phyloP scores from a whole-genome alignment of 768 basidiomycete genomes.

The Cystofilobasidium macerans region DNA sequence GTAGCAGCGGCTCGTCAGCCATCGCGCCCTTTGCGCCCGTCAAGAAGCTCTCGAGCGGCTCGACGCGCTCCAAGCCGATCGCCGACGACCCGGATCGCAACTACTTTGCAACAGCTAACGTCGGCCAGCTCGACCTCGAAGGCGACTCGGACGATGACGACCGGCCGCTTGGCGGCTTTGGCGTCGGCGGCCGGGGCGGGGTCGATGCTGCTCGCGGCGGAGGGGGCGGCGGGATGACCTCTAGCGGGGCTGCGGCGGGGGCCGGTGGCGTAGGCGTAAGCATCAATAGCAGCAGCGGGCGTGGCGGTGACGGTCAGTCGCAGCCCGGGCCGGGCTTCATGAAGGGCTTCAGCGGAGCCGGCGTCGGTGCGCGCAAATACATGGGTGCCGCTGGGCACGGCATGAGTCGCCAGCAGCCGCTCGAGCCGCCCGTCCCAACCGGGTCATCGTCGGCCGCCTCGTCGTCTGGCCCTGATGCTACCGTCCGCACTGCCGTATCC shows the following conservation, averaged over 20 bases:
- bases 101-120: conserved; percentile 17
- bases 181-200: background rate
- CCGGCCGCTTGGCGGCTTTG: background rate
- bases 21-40: background rate
- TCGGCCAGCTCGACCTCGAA: conserved; percentile 15
- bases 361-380: conserved; percentile 16
- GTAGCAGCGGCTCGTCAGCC: too few species aligned
- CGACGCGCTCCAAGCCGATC: background rate
- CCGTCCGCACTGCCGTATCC: background rate
- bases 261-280: background rate
- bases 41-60: conserved; percentile 2
- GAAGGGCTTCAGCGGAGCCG: conserved; percentile 22
- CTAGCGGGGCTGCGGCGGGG: background rate
- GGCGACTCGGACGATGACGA: conserved; percentile 26
- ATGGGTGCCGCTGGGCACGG: conserved; percentile 10
- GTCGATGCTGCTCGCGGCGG: background rate
- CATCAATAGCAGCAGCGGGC: too few species aligned
- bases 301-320: too few species aligned
- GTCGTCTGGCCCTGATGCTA: background rate
- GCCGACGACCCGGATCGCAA: conserved; percentile 24
- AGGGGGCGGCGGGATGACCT: background rate
- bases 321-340: conserved; percentile 15
- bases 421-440: background rate
- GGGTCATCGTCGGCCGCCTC: background rate
- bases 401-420: too few species aligned